Evolutionary conservation across 768 basidiomycete species (phyloP).

Genomic region (Amanita jacksonii): DNA sequence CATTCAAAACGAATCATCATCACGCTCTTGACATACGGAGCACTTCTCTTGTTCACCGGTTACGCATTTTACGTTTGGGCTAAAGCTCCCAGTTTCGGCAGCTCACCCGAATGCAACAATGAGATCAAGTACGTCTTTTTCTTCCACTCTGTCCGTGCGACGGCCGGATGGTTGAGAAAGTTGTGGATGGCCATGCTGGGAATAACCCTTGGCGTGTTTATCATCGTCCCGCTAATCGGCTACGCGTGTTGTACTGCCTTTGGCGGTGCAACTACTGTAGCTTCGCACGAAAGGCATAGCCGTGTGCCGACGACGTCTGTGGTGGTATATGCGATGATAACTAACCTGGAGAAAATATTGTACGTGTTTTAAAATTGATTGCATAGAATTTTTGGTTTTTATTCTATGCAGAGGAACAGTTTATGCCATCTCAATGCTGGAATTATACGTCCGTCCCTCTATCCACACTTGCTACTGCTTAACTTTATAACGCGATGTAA

Average conservation of each 20-base stretch:
- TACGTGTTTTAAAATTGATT: too few relatives aligned
- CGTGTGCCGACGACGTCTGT: too few relatives aligned
- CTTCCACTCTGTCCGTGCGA: conserved; percentile 10
- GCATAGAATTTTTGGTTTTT: too few relatives aligned
- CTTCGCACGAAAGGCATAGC: too few relatives aligned
- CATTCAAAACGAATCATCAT: conserved; percentile 3
- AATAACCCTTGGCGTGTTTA: not conserved
- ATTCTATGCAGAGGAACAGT: too few relatives aligned
- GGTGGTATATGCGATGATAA: too few relatives aligned
- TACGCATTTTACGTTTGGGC: conserved; percentile 13
- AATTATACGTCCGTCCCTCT: too few relatives aligned
- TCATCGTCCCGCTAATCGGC: not conserved
- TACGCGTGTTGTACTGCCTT: conserved; percentile 2
- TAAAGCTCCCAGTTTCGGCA: conserved; percentile 9
- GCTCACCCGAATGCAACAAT: conserved; percentile 3
- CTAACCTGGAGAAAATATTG: too few relatives aligned
- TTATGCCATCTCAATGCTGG: too few relatives aligned
- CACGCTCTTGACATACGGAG: conserved; percentile 6
- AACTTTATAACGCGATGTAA: too few relatives aligned
- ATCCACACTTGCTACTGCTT: too few relatives aligned
- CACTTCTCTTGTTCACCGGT: conserved; percentile 8
- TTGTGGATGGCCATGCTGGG: conserved; percentile 11
- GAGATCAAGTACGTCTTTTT: conserved; percentile 12
- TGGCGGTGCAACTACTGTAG: too few relatives aligned
- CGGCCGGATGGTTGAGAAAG: conserved; percentile 9